A percentile compares a stretch with the other conserved stretches of the same genome.
Evolutionary conservation across 208 protist genomes (phyloP).

Genomic region (Leishmania arabica): DNA sequence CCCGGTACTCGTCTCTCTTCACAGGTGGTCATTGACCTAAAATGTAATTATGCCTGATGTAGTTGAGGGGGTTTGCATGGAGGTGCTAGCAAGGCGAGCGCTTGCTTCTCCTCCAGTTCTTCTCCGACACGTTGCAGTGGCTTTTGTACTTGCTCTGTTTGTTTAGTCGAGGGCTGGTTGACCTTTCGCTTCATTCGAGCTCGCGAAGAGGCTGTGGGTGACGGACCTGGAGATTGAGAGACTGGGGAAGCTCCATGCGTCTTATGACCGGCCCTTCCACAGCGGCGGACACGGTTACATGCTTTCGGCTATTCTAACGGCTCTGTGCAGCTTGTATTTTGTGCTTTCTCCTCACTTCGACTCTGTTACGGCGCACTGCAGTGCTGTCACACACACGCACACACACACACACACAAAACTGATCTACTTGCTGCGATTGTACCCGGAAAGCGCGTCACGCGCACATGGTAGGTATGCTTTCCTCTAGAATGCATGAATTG

Average conservation of each 20-base stretch:
- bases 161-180: background rate
- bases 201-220: background rate
- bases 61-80: background rate
- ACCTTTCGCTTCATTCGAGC: background rate
- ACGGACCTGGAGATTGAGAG: background rate
- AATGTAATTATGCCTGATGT: background rate
- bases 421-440: background rate
- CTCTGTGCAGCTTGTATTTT: background rate
- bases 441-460: background rate
- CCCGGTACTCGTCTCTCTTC: background rate
- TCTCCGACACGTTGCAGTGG: background rate
- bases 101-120: background rate
- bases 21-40: background rate
- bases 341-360: background rate
- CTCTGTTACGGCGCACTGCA: background rate
- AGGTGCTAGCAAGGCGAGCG: background rate
- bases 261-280: background rate
- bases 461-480: background rate
- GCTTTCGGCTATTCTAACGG: background rate
- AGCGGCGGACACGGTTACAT: no score
- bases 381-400: background rate
- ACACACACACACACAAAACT: background rate
- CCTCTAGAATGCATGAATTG: slow-evolving; percentile 6
- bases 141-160: background rate
- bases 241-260: background rate